Percentiles rank a stretch among this genome's conserved stretches.
phyloP scores from a whole-genome alignment of 768 basidiomycete genomes.

The Hericium erinaceus region DNA sequence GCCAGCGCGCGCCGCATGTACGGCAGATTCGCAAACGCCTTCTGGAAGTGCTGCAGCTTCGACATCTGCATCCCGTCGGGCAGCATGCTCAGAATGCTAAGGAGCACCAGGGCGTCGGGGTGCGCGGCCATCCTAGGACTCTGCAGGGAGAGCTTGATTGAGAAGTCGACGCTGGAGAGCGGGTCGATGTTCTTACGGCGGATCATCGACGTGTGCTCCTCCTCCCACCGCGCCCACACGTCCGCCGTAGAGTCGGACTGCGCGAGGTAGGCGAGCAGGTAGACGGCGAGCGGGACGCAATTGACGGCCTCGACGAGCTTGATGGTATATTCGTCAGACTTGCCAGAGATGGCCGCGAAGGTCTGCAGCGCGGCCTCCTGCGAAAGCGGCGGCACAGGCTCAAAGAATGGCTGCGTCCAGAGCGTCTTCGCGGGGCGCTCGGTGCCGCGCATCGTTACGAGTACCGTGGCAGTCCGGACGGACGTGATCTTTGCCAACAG shows the following conservation, averaged over 20 bases:
- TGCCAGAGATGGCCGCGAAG: background rate
- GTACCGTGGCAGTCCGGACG: background rate
- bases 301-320: background rate
- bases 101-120: background rate
- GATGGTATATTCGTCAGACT: background rate
- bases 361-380: background rate
- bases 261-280: constrained; percentile 3
- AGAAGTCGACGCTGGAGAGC: background rate
- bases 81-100: background rate
- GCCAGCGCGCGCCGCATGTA: background rate
- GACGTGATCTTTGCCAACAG: background rate
- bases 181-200: background rate
- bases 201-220: background rate
- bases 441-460: background rate
- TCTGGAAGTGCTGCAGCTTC: background rate
- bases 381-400: background rate
- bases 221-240: background rate
- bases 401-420: background rate
- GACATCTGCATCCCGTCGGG: background rate
- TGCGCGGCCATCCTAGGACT: background rate
- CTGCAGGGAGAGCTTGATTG: background rate
- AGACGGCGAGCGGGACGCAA: background rate
- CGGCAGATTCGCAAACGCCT: background rate
- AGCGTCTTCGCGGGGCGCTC: background rate
- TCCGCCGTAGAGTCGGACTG: background rate